Percentiles rank a stretch among this genome's conserved stretches.
phyloP scores from a whole-genome alignment of 352 stramenopile genomes.

The Phytopythium chamaehyphon region DNA sequence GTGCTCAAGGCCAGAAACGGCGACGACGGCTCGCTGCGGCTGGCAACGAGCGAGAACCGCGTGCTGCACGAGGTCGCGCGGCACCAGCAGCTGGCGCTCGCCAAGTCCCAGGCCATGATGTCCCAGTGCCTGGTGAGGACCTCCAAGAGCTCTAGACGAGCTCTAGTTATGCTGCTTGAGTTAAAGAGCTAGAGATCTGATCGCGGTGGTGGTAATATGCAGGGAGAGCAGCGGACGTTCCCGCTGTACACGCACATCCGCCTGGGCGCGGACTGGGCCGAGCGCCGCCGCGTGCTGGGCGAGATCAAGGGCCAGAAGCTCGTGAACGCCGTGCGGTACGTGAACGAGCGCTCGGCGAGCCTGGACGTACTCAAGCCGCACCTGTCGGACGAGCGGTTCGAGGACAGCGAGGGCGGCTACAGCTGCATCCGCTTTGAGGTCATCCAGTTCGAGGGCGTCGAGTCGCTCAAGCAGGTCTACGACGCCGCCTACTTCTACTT shows the following conservation, averaged over 20 bases:
- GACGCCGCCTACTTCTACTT: conserved; percentile 33
- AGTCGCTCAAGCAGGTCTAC: conserved; percentile 28
- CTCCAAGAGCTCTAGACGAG: too few relatives aligned
- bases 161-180: too few relatives aligned
- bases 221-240: conserved; percentile 14
- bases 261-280: conserved; percentile 10
- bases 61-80: conserved; percentile 10
- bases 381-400: conserved; percentile 17
- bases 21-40: background rate
- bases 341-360: conserved; percentile 10
- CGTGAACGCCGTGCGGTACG: conserved; percentile 18
- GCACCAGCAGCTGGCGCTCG: conserved; percentile 19
- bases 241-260: conserved; percentile 18
- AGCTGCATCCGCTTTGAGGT: conserved; percentile 15
- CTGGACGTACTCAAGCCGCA: conserved; percentile 3
- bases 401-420: conserved; percentile 22
- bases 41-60: background rate
- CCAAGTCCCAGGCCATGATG: conserved; percentile 20
- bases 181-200: too few relatives aligned
- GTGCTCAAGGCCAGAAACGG: conserved; percentile 12
- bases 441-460: conserved; percentile 20
- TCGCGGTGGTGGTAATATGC: too few relatives aligned
- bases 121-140: conserved; percentile 7
- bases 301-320: conserved; percentile 17
- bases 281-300: conserved; percentile 14